Percentiles rank a stretch among this genome's conserved stretches.
Conservation (phyloP, 2,329 filamentous ascomycete genomes). For the Fulvia fulva region DNA sequence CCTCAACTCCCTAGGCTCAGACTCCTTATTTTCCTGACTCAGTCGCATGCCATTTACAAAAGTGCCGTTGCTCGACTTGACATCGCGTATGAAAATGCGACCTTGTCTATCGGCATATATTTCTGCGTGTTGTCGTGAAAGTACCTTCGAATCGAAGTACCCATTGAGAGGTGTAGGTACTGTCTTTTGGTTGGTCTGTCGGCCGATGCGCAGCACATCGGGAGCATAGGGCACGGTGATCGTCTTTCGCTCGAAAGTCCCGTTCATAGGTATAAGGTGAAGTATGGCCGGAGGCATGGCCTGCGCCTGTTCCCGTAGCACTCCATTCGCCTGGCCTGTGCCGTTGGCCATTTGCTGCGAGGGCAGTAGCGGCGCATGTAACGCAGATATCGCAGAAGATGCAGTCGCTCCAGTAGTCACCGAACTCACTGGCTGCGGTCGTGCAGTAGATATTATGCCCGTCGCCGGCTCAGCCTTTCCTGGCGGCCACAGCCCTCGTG, state of each 20-base stretch:
- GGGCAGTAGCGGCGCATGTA: conserved; percentile 61
- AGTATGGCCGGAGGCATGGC: conserved; percentile 67
- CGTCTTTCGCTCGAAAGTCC: conserved; percentile 94
- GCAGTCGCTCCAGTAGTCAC: conserved; percentile 56
- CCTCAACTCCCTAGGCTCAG: conserved; percentile 87
- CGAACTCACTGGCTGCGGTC: conserved; percentile 59
- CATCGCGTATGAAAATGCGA: conserved; percentile 92
- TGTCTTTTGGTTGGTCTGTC: conserved; percentile 96
- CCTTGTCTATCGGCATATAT: conserved; percentile 74
- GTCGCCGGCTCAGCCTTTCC: conserved; percentile 64
- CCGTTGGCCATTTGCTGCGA: conserved; percentile 67
- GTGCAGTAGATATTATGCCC: conserved; percentile 58
- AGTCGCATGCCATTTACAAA: conserved; percentile 92
- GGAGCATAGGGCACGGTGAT: conserved; percentile 89
- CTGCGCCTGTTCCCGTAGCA: conserved; percentile 48
- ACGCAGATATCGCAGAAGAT: conserved; percentile 59
- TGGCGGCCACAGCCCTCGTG: conserved; percentile 59
- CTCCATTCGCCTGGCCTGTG: conserved; percentile 56
- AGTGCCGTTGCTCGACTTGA: conserved; percentile 97
- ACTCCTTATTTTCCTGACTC: conserved; percentile 92
- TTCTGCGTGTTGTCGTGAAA: conserved; percentile 93
- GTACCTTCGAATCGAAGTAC: conserved; percentile 96
- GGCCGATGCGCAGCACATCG: conserved; percentile 90
- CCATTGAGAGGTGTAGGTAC: conserved; percentile 87
- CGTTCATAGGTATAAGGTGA: conserved; percentile 84